Conservation (phyloP, 768 basidiomycete species). For the Termitomyces sp. region DNA sequence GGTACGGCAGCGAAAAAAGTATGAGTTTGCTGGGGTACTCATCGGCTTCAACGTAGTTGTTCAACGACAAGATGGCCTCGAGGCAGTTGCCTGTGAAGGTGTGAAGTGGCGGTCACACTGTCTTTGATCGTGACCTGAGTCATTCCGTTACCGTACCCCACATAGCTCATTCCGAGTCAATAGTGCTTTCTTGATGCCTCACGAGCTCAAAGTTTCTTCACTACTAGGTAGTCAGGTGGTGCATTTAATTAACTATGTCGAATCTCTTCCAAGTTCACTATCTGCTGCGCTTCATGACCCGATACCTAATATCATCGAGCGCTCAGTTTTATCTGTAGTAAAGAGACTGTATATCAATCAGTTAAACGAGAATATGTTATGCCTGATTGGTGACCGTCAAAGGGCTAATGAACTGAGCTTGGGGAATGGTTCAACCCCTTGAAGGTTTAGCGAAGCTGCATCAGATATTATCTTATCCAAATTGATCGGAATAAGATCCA, state of each 20-base stretch:
- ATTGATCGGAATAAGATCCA: background rate
- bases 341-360: background rate
- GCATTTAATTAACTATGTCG: too few relatives aligned
- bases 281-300: too few relatives aligned
- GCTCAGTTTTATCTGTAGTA: too few relatives aligned
- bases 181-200: background rate
- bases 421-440: background rate
- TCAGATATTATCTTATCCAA: background rate
- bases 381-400: background rate
- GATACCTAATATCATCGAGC: too few relatives aligned
- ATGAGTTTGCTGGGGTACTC: constrained; percentile 34
- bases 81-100: constrained; percentile 11
- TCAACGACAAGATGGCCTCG: constrained; percentile 4
- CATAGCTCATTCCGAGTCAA: background rate
- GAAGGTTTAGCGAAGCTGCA: background rate
- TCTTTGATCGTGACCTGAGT: constrained; percentile 1
- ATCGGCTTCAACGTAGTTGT: constrained; percentile 17
- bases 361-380: background rate
- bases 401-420: background rate
- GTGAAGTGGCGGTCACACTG: constrained; percentile 10
- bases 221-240: background rate
- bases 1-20: constrained; percentile 62
- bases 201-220: too few relatives aligned
- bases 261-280: too few relatives aligned
- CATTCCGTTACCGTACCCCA: background rate